Evolutionary conservation across 1,284 basidiomycete genomes (phyloP).

Genomic region (Fomitopsis pinicola): DNA sequence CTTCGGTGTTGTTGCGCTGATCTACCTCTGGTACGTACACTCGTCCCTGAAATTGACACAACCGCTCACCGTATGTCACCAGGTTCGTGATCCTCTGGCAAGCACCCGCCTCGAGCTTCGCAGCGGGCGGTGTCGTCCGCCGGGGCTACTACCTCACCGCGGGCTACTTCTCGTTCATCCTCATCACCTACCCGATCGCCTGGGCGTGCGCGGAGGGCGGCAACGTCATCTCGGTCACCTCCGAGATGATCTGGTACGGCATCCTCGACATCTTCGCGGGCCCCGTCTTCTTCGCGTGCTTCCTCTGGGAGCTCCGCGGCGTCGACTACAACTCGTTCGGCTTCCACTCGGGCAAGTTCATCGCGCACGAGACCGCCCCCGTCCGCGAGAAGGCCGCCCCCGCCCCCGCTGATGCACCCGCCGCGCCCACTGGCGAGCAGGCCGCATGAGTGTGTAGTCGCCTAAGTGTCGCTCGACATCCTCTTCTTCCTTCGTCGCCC

Average conservation of each 20-base stretch:
- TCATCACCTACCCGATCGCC: slow-evolving; percentile 44
- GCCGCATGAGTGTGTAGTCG: background rate
- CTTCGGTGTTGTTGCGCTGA: slow-evolving; percentile 37
- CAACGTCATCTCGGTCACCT: slow-evolving; percentile 37
- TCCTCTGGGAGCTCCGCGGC: slow-evolving; percentile 21
- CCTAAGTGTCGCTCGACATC: background rate
- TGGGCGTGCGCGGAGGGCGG: slow-evolving; percentile 43
- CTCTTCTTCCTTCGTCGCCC: background rate
- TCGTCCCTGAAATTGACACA: background rate
- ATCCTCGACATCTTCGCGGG: slow-evolving; percentile 54
- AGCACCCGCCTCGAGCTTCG: slow-evolving; percentile 25
- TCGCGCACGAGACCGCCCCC: slow-evolving; percentile 1
- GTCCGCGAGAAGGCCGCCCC: background rate
- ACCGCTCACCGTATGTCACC: slow-evolving; percentile 18
- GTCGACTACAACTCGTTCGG: slow-evolving; percentile 21
- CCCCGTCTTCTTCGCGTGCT: slow-evolving; percentile 36
- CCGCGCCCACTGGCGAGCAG: background rate
- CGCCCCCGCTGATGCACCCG: background rate
- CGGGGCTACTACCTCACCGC: slow-evolving; percentile 36
- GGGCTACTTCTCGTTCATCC: slow-evolving; percentile 40
- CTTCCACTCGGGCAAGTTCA: slow-evolving; percentile 21
- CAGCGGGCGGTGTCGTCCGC: slow-evolving; percentile 32
- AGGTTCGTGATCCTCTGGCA: slow-evolving; percentile 28
- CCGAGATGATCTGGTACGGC: slow-evolving; percentile 51
- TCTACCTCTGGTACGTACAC: slow-evolving; percentile 38